phyloP scores from a whole-genome alignment of 495 filamentous ascomycete species.

The Aspergillus mulundensis region DNA sequence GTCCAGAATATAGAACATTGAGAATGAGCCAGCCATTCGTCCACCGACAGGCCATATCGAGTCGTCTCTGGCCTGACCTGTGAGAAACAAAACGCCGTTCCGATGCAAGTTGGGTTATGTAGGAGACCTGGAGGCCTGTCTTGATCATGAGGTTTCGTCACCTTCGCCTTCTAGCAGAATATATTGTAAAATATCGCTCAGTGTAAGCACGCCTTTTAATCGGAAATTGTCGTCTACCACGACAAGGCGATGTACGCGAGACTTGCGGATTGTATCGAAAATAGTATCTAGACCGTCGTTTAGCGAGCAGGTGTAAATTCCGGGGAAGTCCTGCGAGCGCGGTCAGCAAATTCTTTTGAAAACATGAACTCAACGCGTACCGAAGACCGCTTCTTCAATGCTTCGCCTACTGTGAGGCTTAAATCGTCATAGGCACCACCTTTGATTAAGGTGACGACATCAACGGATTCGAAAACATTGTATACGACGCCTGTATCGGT shows the following conservation, averaged over 20 bases:
- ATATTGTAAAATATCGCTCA: conserved; percentile 96
- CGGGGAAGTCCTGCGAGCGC: conserved; percentile 71
- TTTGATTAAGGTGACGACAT: conserved; percentile 94
- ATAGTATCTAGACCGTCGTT: conserved; percentile 92
- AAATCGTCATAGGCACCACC: conserved; percentile 90
- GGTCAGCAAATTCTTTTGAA: neutral
- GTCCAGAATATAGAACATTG: conserved; percentile 6
- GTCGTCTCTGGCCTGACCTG: neutral
- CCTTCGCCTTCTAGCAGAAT: conserved; percentile 80
- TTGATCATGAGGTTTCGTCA: conserved; percentile 37
- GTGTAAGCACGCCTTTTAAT: conserved; percentile 83
- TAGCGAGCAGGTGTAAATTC: conserved; percentile 92
- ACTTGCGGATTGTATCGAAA: conserved; percentile 94
- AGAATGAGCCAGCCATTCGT: conserved; percentile 6
- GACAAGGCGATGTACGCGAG: conserved; percentile 85
- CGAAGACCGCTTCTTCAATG: conserved; percentile 78
- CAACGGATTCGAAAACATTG: conserved; percentile 97
- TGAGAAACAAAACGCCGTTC: conserved; percentile 30
- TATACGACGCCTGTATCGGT: conserved; percentile 60
- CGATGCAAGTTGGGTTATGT: conserved; percentile 36
- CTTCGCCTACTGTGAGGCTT: conserved; percentile 81
- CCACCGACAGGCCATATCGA: conserved; percentile 1
- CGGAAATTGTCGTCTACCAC: conserved; percentile 85
- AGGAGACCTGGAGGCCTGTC: neutral
- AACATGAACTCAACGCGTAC: conserved; percentile 34